Percentiles rank a stretch among this genome's conserved stretches.
phyloP scores from a whole-genome alignment of 306 rosid genomes.

The Trifolium fragiferum region DNA sequence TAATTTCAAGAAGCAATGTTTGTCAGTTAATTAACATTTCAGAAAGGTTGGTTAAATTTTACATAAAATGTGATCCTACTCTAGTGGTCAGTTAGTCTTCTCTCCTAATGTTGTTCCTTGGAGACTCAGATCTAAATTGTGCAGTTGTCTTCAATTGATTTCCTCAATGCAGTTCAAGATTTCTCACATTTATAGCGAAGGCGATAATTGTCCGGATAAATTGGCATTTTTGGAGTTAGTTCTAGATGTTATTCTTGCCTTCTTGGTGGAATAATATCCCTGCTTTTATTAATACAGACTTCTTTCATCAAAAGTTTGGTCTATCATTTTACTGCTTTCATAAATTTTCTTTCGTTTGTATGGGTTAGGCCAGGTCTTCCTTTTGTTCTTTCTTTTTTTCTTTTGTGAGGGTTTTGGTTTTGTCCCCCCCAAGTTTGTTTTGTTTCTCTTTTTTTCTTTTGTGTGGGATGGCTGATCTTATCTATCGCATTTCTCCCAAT shows the following conservation, averaged over 20 bases:
- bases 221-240: neutral
- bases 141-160: neutral
- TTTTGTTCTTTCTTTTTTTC: too few species aligned
- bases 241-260: neutral
- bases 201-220: neutral
- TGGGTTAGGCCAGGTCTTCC: neutral
- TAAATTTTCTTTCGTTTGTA: neutral
- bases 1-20: too few species aligned
- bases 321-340: neutral
- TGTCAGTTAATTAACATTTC: too few species aligned
- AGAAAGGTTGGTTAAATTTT: too few species aligned
- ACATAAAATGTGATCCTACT: neutral
- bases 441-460: neutral
- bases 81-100: neutral
- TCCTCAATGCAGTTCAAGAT: neutral
- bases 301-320: neutral
- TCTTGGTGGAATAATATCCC: neutral
- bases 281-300: neutral
- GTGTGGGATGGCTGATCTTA: neutral
- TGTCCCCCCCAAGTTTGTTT: neutral
- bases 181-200: neutral
- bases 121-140: neutral
- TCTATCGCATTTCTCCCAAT: neutral
- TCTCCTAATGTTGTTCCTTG: neutral
- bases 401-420: too few species aligned